Percentiles rank a stretch among this genome's conserved stretches.
These are phyloP conservation scores for Aspergillus sp. DNA, from an alignment of 2,329 filamentous ascomycete species.

Conservation along the genomic window DNA sequence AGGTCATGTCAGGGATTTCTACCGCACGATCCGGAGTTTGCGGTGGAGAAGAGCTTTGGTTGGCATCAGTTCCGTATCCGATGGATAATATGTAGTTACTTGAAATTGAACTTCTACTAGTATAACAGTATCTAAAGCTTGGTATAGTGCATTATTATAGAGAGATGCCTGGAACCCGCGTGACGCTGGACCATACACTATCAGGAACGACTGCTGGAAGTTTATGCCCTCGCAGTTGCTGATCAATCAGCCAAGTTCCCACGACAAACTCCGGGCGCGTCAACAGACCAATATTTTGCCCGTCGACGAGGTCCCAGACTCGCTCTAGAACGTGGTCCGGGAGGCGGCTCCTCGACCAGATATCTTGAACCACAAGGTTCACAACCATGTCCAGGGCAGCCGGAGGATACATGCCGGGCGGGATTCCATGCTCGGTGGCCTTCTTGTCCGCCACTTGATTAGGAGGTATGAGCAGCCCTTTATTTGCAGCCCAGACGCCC, in stretches of 20 bases:
- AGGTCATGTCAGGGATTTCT: background rate
- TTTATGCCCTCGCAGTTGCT: conserved; percentile 48
- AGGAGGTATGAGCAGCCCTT: conserved; percentile 38
- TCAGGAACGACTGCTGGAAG: conserved; percentile 46
- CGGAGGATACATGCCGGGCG: conserved; percentile 22
- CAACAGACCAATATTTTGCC: conserved; percentile 37
- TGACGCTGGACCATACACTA: conserved; percentile 50
- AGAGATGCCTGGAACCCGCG: conserved; percentile 38
- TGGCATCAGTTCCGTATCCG: background rate
- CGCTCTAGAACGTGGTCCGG: conserved; percentile 39
- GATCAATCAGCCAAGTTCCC: conserved; percentile 52
- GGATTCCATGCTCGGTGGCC: conserved; percentile 11
- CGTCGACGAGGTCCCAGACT: conserved; percentile 49
- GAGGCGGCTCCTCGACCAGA: conserved; percentile 50
- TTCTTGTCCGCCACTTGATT: conserved; percentile 9
- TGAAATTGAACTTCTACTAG: background rate
- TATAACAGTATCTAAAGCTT: background rate
- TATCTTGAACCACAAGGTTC: conserved; percentile 49
- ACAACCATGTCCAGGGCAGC: conserved; percentile 40
- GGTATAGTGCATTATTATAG: conserved; percentile 1
- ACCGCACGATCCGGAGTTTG: background rate
- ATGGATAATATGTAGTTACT: no score
- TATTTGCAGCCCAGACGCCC: conserved; percentile 52
- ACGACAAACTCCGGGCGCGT: conserved; percentile 50
- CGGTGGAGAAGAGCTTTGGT: background rate